Conservation (phyloP, 176 grass and related monocot species). For the Oryza officinalis region DNA sequence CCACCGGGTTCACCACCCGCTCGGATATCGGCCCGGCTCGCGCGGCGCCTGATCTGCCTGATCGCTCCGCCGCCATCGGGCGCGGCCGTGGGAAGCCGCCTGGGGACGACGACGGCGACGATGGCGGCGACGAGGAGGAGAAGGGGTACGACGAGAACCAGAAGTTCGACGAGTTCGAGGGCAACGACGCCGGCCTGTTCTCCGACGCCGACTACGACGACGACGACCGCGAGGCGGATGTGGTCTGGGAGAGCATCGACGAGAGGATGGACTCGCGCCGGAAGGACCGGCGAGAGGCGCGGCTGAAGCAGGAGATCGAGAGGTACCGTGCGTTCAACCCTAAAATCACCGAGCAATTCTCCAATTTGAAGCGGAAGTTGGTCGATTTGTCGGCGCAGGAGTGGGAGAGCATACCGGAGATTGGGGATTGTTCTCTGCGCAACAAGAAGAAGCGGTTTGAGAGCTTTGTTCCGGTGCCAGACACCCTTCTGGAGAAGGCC, state of each 20-base stretch:
- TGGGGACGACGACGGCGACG: conserved; percentile 54
- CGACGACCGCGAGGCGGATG: conserved; percentile 88
- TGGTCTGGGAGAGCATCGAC: conserved; percentile 88
- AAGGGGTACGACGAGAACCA: conserved; percentile 90
- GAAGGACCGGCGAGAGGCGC: conserved; percentile 85
- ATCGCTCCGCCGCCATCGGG: conserved; percentile 60
- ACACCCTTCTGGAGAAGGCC: conserved; percentile 92
- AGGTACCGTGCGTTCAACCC: conserved; percentile 95
- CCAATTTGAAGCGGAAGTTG: conserved; percentile 82
- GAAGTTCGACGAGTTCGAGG: conserved; percentile 96
- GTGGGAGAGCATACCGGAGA: conserved; percentile 96
- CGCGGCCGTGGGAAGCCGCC: conserved; percentile 77
- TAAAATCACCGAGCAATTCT: conserved; percentile 93
- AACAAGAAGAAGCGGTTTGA: conserved; percentile 97
- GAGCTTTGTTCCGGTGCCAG: conserved; percentile 82
- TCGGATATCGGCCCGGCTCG: conserved; percentile 69
- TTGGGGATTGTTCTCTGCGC: conserved; percentile 79
- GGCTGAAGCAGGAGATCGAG: conserved; percentile 91
- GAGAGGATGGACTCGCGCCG: conserved; percentile 82
- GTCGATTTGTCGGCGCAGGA: conserved; percentile 56
- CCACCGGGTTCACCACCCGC: conserved; percentile 86
- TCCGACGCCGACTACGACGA: conserved; percentile 90
- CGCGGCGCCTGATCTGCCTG: conserved; percentile 84
- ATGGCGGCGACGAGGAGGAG: conserved; percentile 74
- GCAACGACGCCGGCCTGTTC: conserved; percentile 88